Evolutionary conservation across 2,329 filamentous ascomycete species (phyloP).

Genomic region (Fusarium sp.): DNA sequence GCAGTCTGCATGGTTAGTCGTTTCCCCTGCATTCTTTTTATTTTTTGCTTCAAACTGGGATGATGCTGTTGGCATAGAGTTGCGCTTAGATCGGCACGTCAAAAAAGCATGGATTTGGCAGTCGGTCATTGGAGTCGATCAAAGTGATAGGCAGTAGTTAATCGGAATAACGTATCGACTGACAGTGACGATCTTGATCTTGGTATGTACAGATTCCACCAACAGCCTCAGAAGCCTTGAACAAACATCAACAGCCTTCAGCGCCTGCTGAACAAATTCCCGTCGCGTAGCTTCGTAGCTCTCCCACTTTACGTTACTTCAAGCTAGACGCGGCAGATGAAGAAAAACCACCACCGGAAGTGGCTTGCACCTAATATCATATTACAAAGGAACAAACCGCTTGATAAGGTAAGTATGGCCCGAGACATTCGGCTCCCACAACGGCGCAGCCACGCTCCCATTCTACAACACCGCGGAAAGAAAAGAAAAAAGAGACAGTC

Average conservation of each 20-base stretch:
- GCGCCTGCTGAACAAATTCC: too few relatives aligned
- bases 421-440: neutral
- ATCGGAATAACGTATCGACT: neutral
- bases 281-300: neutral
- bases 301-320: neutral
- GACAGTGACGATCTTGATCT: neutral
- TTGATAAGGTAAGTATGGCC: neutral
- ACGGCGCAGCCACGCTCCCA: neutral
- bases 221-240: neutral
- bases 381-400: neutral
- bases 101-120: neutral
- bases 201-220: neutral
- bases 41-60: neutral
- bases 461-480: neutral
- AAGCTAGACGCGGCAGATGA: neutral
- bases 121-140: neutral
- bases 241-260: neutral
- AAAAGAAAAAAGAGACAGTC: neutral
- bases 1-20: neutral
- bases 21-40: neutral
- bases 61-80: neutral
- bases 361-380: neutral
- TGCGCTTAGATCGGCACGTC: constrained; percentile 14
- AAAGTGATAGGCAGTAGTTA: constrained; percentile 1
- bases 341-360: neutral